A percentile compares a stretch with the other conserved stretches of the same genome.
Conservation (phyloP, 805 yeast species). For the Kurtzmaniella cleridarum region DNA sequence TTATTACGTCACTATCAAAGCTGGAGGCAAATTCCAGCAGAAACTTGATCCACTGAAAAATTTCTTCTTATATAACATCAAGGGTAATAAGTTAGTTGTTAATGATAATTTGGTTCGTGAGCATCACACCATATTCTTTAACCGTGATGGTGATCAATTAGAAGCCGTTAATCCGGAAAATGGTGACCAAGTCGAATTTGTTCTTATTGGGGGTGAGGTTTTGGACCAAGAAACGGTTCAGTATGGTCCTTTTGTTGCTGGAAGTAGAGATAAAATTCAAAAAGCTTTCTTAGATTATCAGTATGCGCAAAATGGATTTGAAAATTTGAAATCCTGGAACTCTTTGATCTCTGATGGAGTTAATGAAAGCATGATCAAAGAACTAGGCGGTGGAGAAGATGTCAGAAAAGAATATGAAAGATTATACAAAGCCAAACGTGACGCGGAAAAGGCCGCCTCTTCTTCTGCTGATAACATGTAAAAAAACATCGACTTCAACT, state of each 20-base stretch:
- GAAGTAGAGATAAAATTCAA: constrained; percentile 57
- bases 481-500: too few relatives aligned
- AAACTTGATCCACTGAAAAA: constrained; percentile 49
- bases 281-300: constrained; percentile 73
- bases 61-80: constrained; percentile 61
- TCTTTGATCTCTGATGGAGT: constrained; percentile 42
- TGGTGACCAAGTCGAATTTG: constrained; percentile 47
- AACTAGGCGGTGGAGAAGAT: constrained; percentile 31
- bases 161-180: constrained; percentile 20
- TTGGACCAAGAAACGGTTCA: constrained; percentile 75
- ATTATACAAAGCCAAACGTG: neutral
- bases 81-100: constrained; percentile 50
- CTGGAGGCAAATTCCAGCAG: constrained; percentile 63
- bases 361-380: constrained; percentile 36
- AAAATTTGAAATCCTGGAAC: constrained; percentile 57
- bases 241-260: constrained; percentile 89
- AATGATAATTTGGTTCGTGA: constrained; percentile 32
- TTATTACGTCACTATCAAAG: constrained; percentile 59
- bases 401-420: constrained; percentile 21
- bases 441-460: too few relatives aligned
- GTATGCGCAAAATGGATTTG: constrained; percentile 62
- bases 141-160: constrained; percentile 61
- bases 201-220: constrained; percentile 70
- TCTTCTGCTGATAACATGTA: too few relatives aligned
- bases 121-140: constrained; percentile 56